A percentile compares a stretch with the other conserved stretches of the same genome.
Conservation (phyloP, 371 early-diverging fungal species). For the Smittium culicis region DNA sequence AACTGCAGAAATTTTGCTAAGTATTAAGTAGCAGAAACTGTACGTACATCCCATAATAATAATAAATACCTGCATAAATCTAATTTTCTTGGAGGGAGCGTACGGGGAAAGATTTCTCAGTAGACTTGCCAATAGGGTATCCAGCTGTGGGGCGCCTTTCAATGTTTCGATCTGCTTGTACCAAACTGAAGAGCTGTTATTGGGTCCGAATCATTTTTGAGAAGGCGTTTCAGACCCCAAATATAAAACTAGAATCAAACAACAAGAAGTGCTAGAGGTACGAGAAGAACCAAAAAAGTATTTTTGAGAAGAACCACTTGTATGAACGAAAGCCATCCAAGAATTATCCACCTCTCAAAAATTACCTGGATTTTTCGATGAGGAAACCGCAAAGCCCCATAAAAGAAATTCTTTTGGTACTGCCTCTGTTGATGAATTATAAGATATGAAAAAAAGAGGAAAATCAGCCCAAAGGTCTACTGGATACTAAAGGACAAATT, state of each 20-base stretch:
- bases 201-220: background rate
- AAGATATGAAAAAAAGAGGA: background rate
- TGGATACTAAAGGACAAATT: background rate
- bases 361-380: too few species aligned
- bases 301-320: background rate
- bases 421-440: background rate
- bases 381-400: too few species aligned
- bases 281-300: background rate
- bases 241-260: background rate
- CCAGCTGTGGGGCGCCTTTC: background rate
- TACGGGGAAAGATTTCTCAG: background rate
- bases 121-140: background rate
- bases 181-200: background rate
- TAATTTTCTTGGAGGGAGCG: background rate
- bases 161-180: background rate
- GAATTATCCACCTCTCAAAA: too few species aligned
- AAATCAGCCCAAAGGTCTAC: background rate
- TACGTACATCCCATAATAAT: background rate
- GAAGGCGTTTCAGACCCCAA: background rate
- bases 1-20: background rate
- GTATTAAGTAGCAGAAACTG: background rate
- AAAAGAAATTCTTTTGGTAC: background rate
- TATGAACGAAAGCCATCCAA: too few species aligned
- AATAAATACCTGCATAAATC: background rate
- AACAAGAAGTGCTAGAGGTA: background rate